Conservation (phyloP, 768 basidiomycete genomes). For the Termitomyces sp. region DNA sequence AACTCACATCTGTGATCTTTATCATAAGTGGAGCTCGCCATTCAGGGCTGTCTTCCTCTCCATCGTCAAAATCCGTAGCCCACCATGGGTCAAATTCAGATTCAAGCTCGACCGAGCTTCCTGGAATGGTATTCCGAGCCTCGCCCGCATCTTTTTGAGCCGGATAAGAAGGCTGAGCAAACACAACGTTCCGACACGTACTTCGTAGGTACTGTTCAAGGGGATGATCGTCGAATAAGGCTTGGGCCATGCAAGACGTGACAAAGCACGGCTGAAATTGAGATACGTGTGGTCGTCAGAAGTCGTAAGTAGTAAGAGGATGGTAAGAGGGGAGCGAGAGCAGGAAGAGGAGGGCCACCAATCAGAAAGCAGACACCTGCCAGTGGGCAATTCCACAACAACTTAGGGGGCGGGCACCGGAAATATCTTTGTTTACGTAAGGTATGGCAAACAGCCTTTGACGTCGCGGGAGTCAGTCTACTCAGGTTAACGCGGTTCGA, state of each 20-base stretch:
- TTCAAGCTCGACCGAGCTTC: constrained; percentile 36
- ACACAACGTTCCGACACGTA: constrained; percentile 21
- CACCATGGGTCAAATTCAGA: constrained; percentile 31
- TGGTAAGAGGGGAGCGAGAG: neutral
- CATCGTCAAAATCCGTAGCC: constrained; percentile 20
- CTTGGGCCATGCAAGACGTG: constrained; percentile 56
- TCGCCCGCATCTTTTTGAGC: constrained; percentile 52
- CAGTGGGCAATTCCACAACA: neutral
- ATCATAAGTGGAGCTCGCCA: constrained; percentile 33
- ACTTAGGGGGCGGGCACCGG: neutral
- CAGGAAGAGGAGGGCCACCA: neutral
- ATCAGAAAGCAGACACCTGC: neutral
- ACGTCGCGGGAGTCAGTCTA: neutral
- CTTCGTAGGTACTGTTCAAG: constrained; percentile 70
- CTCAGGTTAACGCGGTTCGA: neutral
- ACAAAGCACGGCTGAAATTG: constrained; percentile 1
- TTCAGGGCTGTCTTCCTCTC: constrained; percentile 19
- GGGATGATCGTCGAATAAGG: constrained; percentile 74
- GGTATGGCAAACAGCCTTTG: neutral
- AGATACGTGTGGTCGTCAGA: constrained; percentile 11
- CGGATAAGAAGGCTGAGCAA: neutral
- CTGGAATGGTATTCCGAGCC: constrained; percentile 51
- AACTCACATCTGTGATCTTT: constrained; percentile 37
- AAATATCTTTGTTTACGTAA: constrained; percentile 1
- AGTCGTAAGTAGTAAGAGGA: constrained; percentile 8